Conservation (phyloP, 176 grass and related monocot species). For the Metroxylon sagu region DNA sequence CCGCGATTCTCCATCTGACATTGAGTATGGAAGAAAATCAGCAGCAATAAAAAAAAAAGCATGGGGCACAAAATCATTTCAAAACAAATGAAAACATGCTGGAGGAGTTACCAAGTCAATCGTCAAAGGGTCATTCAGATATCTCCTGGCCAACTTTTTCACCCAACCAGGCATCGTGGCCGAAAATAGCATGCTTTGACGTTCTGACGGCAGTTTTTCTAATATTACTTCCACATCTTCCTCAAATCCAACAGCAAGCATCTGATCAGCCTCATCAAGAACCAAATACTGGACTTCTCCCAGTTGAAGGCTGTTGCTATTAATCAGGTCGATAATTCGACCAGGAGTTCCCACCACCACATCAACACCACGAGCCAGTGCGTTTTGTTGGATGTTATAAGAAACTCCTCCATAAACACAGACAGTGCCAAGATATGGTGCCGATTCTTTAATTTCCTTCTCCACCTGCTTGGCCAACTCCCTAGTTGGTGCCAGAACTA, state of each 20-base stretch:
- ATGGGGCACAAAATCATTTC: too few species aligned
- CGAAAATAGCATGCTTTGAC: constrained; percentile 98
- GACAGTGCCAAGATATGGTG: constrained; percentile 67
- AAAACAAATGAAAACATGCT: not conserved
- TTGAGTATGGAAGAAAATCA: too few species aligned
- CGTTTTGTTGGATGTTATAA: constrained; percentile 73
- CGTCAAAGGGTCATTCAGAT: constrained; percentile 83
- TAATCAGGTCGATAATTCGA: constrained; percentile 91
- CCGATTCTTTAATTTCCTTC: constrained; percentile 97
- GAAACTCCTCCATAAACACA: constrained; percentile 97
- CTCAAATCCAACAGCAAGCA: constrained; percentile 98
- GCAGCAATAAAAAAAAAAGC: too few species aligned
- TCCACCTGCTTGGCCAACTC: constrained; percentile 98
- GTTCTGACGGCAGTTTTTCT: constrained; percentile 45
- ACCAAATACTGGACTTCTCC: constrained; percentile 86
- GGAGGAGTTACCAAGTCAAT: constrained; percentile 69
- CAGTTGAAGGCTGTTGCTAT: constrained; percentile 54
- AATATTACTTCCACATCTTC: constrained; percentile 99
- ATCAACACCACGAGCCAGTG: constrained; percentile 83
- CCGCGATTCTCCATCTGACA: too few species aligned
- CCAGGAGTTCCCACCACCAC: constrained; percentile 99
- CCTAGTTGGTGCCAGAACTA: constrained; percentile 89
- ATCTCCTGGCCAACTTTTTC: constrained; percentile 74
- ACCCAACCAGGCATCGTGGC: constrained; percentile 98
- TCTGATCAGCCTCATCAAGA: constrained; percentile 96